A percentile compares a stretch with the other conserved stretches of the same genome.
Conservation (phyloP, 2,329 filamentous ascomycete species). For the Emmonsia crescens region DNA sequence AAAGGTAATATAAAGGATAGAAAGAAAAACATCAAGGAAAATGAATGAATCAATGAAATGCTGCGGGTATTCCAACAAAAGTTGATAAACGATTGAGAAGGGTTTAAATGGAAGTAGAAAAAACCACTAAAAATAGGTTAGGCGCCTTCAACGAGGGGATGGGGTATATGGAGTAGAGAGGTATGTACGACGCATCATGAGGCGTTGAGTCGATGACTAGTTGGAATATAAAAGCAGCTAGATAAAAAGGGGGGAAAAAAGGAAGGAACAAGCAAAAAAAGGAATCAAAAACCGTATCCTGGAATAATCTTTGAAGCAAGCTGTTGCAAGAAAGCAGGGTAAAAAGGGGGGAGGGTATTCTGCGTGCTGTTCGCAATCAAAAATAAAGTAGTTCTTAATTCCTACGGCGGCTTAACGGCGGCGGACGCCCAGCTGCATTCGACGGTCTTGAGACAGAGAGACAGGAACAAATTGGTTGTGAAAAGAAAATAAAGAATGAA, state of each 20-base stretch:
- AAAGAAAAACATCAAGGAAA: neutral
- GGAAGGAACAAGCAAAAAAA: neutral
- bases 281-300: neutral
- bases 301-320: neutral
- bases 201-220: neutral
- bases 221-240: neutral
- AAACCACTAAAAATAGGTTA: slow-evolving; percentile 7
- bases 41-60: neutral
- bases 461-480: neutral
- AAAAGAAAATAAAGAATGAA: neutral
- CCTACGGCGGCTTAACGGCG: neutral
- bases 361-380: neutral
- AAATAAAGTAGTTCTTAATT: neutral
- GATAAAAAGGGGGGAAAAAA: neutral
- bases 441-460: neutral
- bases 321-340: neutral
- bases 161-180: neutral
- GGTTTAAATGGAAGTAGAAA: neutral
- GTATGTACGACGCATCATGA: slow-evolving; percentile 1
- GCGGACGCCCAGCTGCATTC: neutral
- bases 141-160: neutral
- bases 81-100: neutral
- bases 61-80: neutral
- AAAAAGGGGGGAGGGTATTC: neutral
- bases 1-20: neutral